Percentiles rank a stretch among this genome's conserved stretches.
phyloP scores from a whole-genome alignment of 23 red algal species.

The Gracilaria gracilis region DNA sequence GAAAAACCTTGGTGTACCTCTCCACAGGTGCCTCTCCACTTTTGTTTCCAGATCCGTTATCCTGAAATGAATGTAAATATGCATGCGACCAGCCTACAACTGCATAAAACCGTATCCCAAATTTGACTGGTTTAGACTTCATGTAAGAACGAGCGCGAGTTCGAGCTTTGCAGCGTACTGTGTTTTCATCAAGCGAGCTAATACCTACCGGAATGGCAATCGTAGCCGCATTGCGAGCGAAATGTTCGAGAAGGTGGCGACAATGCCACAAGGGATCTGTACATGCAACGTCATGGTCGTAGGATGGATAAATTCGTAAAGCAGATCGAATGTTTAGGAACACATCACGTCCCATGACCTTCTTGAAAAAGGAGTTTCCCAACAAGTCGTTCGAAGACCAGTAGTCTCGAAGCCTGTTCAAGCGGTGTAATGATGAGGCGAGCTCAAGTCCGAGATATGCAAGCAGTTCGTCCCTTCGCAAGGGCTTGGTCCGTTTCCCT shows the following conservation, averaged over 20 bases:
- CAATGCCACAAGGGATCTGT: not conserved
- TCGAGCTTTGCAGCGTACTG: not conserved
- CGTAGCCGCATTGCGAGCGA: slow-evolving; percentile 8
- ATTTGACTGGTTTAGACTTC: slow-evolving; percentile 18
- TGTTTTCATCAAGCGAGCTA: slow-evolving; percentile 18
- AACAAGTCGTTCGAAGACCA: no score
- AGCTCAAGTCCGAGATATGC: slow-evolving; percentile 9
- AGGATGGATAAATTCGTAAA: not conserved
- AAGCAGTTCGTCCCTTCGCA: not conserved
- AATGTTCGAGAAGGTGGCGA: not conserved
- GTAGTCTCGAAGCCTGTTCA: no score
- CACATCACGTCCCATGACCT: no score
- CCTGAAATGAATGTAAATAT: not conserved
- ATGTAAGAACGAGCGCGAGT: not conserved
- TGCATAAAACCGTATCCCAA: slow-evolving; percentile 5
- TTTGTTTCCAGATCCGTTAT: slow-evolving; percentile 14
- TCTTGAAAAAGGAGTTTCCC: no score
- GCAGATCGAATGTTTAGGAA: no score
- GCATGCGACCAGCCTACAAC: slow-evolving; percentile 1
- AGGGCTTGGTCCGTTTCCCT: not conserved
- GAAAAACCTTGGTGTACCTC: slow-evolving; percentile 15
- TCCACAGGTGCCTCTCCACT: not conserved
- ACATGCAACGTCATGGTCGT: not conserved
- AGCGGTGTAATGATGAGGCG: not conserved
- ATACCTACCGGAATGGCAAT: not conserved